Evolutionary conservation across 306 rosid species (phyloP), one percentile per base, ranked within the genome.

Genomic region (Sindora glabra): DNA sequence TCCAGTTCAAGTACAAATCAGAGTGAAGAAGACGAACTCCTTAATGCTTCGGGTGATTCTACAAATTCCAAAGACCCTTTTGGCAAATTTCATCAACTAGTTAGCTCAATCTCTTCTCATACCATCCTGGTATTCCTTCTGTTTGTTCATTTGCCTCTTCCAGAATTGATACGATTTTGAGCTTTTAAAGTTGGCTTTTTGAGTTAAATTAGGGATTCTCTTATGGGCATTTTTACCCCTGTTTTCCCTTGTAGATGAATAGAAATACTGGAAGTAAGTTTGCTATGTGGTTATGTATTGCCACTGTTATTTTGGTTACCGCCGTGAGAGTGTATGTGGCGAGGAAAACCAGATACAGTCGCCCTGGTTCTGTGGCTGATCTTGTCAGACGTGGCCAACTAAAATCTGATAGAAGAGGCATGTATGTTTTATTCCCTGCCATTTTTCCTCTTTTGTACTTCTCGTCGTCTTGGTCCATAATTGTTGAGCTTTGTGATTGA

Each of bases 391-490:
- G 98, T 9, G 98, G 98, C 21, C 98, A 92, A 69, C 86, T 88
- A n/a, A 79, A 88, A 74, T 92, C 96, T 1, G 96, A 92, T 77
- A 86, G 90, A 81, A 85, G 96, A 86, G 98, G 98, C 98, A 92
- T 92, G 98, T 92, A 92, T 74, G 98, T 67, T 73, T 74, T 39
- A 74, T 61, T 77, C 80, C 77, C 19, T 30, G 14, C 66, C 34
- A 0, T 41, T 34, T 32, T 26, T 19, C 6, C 30, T n/a, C n/a
- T n/a, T n/a, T n/a, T n/a, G n/a, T n/a, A n/a, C n/a, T n/a, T n/a
- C n/a, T n/a, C n/a, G n/a, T n/a, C n/a, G n/a, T n/a, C n/a, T n/a
- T n/a, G n/a, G n/a, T n/a, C n/a, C n/a, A n/a, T n/a, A n/a, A n/a
- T n/a, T n/a, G n/a, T n/a, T n/a, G n/a, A n/a, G n/a, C n/a, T n/a